Base-by-base conservation (phyloP, 2,329 filamentous ascomycete genomes). In the Cryphonectria parasitica region DNA sequence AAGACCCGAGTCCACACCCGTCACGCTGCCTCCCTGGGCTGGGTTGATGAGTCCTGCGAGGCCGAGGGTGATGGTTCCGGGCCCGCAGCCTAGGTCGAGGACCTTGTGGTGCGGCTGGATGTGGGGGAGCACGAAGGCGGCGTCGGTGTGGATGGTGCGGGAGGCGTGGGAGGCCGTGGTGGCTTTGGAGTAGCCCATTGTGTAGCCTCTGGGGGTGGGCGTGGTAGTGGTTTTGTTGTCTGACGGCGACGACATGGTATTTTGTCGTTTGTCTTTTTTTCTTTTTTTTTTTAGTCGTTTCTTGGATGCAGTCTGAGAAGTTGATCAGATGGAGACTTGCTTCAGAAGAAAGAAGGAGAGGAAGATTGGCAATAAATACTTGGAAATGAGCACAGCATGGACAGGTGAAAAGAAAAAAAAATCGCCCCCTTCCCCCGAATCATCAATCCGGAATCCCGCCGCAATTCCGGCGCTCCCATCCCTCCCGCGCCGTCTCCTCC, bases 11-110 rank as follows among this genome's bases (percentile, higher is more conserved):
- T 71, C 70, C 31, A 71, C 41, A 11, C 70, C 70, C 28, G 66
- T 60, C 43, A 71, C 70, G 10, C 49, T 41, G 28, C 70, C 70
- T n/a, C 60, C 52, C 1, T 39, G 11, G 28, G 67, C n/a, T 4
- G 28, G 10, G 62, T 28, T n/a, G 19, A 52, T 54, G 39, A 69
- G 39, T 15, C 52, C 45, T 15, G 67, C 67, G 3, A 71, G 69
- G 2, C 70, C 70, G 22, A 64, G 36, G 13, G 70, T 71, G 64
- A 71, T 71, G 64, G 67, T 71, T 0, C 70, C 70, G 8, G 70
- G 70, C 8, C 70, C 70, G 41, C 63, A 71, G 17, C 70, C 70
- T 5, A 71, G 64, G 52, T 71, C 70, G 5, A 71, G 41, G 22
- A 71, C 43, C 43, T 31, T 66, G 31, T 67, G 64, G 31, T 71